Percentiles rank a stretch among this genome's conserved stretches.
phyloP scores from a whole-genome alignment of 257 asterid genomes.

The Solanum sejunctum region DNA sequence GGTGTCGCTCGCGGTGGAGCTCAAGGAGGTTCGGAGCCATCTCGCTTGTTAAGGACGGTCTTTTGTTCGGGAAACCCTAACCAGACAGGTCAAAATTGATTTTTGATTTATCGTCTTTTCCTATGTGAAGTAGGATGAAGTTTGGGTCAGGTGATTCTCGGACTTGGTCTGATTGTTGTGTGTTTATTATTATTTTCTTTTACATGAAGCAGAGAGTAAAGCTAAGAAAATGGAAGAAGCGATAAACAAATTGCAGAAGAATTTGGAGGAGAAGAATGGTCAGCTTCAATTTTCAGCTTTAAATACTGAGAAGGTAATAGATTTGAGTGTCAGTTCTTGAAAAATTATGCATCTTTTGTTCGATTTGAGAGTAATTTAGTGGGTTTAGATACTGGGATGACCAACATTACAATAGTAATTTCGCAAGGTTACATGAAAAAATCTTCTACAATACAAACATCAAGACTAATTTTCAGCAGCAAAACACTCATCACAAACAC shows the following conservation, averaged over 20 bases:
- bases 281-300: slow-evolving; percentile 55
- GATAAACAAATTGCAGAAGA: slow-evolving; percentile 43
- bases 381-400: background rate
- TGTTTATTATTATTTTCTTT: background rate
- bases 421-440: too few relatives aligned
- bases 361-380: background rate
- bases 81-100: slow-evolving; percentile 43
- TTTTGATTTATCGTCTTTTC: slow-evolving; percentile 6
- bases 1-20: slow-evolving; percentile 76
- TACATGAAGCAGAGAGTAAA: slow-evolving; percentile 61
- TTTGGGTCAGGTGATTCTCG: background rate
- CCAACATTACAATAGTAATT: too few relatives aligned
- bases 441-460: too few relatives aligned
- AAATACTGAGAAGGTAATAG: slow-evolving; percentile 45
- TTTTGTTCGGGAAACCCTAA: slow-evolving; percentile 37
- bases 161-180: background rate
- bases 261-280: slow-evolving; percentile 36
- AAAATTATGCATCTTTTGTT: background rate
- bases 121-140: background rate
- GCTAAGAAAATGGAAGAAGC: slow-evolving; percentile 61
- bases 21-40: slow-evolving; percentile 64
- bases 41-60: slow-evolving; percentile 52
- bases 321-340: background rate
- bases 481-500: too few relatives aligned
- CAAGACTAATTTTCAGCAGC: too few relatives aligned